A percentile compares a stretch with the other conserved stretches of the same genome.
Evolutionary conservation across 1,284 basidiomycete species (phyloP).

Genomic region (Polyporus tsugae): DNA sequence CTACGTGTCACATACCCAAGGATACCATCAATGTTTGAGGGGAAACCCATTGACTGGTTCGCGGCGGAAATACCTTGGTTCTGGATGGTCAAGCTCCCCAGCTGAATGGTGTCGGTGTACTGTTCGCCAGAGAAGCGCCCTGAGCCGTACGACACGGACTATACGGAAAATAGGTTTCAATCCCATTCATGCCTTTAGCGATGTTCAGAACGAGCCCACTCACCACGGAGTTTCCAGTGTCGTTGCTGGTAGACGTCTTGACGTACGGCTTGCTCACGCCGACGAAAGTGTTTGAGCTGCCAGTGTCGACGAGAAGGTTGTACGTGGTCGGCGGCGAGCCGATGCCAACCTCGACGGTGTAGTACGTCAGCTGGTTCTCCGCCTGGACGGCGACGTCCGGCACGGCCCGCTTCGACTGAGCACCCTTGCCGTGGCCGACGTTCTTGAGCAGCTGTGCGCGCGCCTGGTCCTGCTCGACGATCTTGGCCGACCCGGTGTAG

Average conservation of each 20-base stretch:
- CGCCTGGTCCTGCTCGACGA: constrained; percentile 35
- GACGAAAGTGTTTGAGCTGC: constrained; percentile 66
- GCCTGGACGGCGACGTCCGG: background rate
- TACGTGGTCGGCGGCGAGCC: constrained; percentile 34
- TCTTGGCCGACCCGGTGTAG: constrained; percentile 28
- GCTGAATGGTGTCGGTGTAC: constrained; percentile 52
- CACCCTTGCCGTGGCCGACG: constrained; percentile 35
- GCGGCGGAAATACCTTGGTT: constrained; percentile 67
- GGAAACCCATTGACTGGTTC: constrained; percentile 45
- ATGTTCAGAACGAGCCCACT: background rate
- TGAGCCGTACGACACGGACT: constrained; percentile 3
- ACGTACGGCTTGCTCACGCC: constrained; percentile 51
- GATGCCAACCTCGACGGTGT: constrained; percentile 32
- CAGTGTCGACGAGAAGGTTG: constrained; percentile 29
- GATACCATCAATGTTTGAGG: constrained; percentile 52
- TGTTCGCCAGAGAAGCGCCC: constrained; percentile 31
- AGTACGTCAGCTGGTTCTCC: constrained; percentile 32
- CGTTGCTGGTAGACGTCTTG: constrained; percentile 52
- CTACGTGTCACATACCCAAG: constrained; percentile 44
- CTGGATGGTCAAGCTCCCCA: constrained; percentile 41
- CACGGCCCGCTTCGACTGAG: constrained; percentile 16
- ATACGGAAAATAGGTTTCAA: background rate
- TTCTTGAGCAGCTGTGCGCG: constrained; percentile 31
- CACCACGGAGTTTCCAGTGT: constrained; percentile 15
- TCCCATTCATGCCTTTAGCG: background rate